Evolutionary conservation across 805 yeast genomes (phyloP), one percentile per base, ranked within the genome.

Genomic region (Barnettozyma botsteinii): DNA sequence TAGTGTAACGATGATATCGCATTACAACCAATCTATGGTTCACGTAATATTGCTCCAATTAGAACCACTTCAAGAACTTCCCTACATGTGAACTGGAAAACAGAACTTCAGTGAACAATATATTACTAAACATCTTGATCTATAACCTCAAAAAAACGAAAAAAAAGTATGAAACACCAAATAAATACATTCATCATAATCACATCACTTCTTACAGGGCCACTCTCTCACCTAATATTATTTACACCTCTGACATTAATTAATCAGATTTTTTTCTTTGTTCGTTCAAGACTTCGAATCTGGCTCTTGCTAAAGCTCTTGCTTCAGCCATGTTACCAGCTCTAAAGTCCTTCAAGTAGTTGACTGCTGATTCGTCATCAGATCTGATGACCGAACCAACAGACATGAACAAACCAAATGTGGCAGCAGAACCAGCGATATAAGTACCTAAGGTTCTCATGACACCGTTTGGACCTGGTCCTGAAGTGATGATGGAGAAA

Each of bases 401-500:
- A 32, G 95, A 84, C 98, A 91, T 89, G 64, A 91, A 87, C 53
- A 91, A 73, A 30, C 97, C 97, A 64, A 93, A 91, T 10, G 97
- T 91, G 35, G 94, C 96, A 3, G 96, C 96, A 5, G 96, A 86
- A 40, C 97, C 97, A 55, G 84, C 81, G 65, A 93, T 89, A 65
- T 89, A 93, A 66, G 91, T 96, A 41, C 98, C 98, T 57, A 93
- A 69, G 2, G 97, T 91, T 67, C 96, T 81, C 81, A 93, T 85
- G 42, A 86, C 86, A 41, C 99, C 99, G 57, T 86, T 85, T 35
- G 99, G 98, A 12, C 96, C 96, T n/a, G 98, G 93, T 15, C 99
- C 99, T 51, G 84, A 81, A 41, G 88, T 89, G 49, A 87, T 62
- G 51, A 94, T 83, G 43, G 96, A 82, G 57, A 85, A 79, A 19